Base-by-base conservation (phyloP, 768 basidiomycete species). In the Pholiota molesta region DNA sequence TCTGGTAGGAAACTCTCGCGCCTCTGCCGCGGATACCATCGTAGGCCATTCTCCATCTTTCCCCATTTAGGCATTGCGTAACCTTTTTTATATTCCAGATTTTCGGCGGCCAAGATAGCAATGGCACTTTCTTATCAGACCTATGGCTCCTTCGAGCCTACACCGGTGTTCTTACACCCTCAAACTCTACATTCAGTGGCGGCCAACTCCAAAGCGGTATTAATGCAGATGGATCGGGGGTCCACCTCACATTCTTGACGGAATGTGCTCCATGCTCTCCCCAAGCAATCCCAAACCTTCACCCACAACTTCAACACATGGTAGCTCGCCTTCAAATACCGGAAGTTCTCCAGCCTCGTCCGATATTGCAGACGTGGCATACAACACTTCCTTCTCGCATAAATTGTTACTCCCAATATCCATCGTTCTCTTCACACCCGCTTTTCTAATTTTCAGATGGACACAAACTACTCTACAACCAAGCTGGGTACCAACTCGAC, bases 71-170 rank as follows among this genome's bases (percentile, higher is more conserved):
- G 33, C 33, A 23, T 10, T 21, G 16, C 53, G 13, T 33, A 35
- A 55, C 53, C 35, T 52, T 17, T 26, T 37, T 42, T 51, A 35
- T 28, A 44, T 39, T 42, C 6, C 52, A 83, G 82, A 73, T 94
- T 10, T 94, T 92, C 65, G 92, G 92, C 35, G 92, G 92, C 42
- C 82, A 83, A 66, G 90, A 92, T 70, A 77, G 79, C 47, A 71
- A 76, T 59, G 92, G 92, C 14, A 83, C 78, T 26, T 87, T 90
- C 69, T 78, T 92, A 3, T 82, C 86, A 42, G 92, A 94, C 59
- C 69, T 94, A 11, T 94, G 92, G 92, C 71, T 94, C 8, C 78
- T 94, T 62, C 79, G 92, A 57, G 83, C 90, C 4, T 94, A 93
- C 72, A 79, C 81, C 62, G 88, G 80, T n/a, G 73, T 80, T 33